Conservation (phyloP, 441 rosid genomes). For the Populus hybrid region DNA sequence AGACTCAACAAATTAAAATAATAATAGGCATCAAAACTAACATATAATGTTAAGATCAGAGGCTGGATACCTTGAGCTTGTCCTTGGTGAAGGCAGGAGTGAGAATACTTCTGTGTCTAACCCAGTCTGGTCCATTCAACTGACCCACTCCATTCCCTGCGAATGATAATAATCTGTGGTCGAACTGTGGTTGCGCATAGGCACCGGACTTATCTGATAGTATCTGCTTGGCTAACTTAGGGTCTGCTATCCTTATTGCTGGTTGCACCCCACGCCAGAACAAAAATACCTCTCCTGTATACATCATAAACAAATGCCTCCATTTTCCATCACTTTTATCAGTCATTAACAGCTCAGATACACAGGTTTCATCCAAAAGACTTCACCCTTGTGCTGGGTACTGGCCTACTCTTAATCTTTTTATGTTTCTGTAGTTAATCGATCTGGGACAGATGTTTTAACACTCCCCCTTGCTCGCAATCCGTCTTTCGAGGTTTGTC, state of each 20-base stretch:
- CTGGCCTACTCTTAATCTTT: too few species aligned
- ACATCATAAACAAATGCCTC: not conserved
- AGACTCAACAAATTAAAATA: not conserved
- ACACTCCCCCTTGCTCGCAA: too few species aligned
- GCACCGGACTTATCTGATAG: conserved; percentile 30
- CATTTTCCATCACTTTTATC: not conserved
- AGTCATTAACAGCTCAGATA: not conserved
- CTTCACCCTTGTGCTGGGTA: too few species aligned
- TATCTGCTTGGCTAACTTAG: conserved; percentile 34
- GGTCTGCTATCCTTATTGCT: conserved; percentile 26
- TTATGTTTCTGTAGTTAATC: too few species aligned
- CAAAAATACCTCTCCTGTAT: conserved; percentile 35
- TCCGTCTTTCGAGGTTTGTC: too few species aligned
- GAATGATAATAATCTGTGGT: conserved; percentile 11
- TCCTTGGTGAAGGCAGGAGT: conserved; percentile 44
- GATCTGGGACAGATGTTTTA: too few species aligned
- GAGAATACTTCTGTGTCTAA: conserved; percentile 35
- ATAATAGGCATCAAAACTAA: not conserved
- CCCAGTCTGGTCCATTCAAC: conserved; percentile 38
- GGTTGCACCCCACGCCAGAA: conserved; percentile 38
- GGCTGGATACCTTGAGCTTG: conserved; percentile 33
- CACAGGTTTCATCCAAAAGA: not conserved
- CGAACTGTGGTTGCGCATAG: conserved; percentile 16
- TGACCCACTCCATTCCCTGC: conserved; percentile 29
- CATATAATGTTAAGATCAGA: not conserved